These are phyloP conservation scores for Fusarium xylarioides DNA, from an alignment of 2,329 filamentous ascomycete genomes.

Conservation along the genomic window DNA sequence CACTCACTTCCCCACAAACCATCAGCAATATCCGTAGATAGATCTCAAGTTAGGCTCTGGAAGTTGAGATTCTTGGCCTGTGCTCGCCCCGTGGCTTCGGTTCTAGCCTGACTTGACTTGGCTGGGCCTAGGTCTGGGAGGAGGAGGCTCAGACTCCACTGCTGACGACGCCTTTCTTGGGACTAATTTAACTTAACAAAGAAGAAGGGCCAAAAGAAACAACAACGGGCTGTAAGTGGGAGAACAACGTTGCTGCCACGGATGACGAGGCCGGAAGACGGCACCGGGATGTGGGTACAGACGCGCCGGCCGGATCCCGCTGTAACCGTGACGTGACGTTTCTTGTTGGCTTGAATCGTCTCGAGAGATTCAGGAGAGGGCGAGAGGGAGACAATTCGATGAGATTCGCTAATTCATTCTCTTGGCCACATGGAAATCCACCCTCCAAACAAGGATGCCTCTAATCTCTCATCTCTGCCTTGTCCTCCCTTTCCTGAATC, in stretches of 20 bases:
- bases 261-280: conserved; percentile 33
- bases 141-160: conserved; percentile 20
- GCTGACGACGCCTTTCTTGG: conserved; percentile 34
- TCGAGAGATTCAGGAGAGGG: conserved; percentile 1
- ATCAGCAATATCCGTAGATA: neutral
- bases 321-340: conserved; percentile 12
- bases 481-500: conserved; percentile 2
- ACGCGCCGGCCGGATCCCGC: neutral
- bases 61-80: conserved; percentile 9
- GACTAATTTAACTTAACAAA: conserved; percentile 18
- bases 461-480: neutral
- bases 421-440: conserved; percentile 20
- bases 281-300: conserved; percentile 35
- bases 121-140: neutral
- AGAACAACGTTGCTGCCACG: neutral
- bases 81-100: conserved; percentile 4
- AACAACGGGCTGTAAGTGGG: neutral
- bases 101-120: neutral
- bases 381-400: neutral
- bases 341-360: neutral
- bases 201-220: neutral
- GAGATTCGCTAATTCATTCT: neutral
- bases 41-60: neutral
- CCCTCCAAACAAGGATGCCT: conserved; percentile 11
- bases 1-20: conserved; percentile 10